Base-by-base conservation (phyloP, 495 filamentous ascomycete genomes). In the Oleoguttula mirabilis region DNA sequence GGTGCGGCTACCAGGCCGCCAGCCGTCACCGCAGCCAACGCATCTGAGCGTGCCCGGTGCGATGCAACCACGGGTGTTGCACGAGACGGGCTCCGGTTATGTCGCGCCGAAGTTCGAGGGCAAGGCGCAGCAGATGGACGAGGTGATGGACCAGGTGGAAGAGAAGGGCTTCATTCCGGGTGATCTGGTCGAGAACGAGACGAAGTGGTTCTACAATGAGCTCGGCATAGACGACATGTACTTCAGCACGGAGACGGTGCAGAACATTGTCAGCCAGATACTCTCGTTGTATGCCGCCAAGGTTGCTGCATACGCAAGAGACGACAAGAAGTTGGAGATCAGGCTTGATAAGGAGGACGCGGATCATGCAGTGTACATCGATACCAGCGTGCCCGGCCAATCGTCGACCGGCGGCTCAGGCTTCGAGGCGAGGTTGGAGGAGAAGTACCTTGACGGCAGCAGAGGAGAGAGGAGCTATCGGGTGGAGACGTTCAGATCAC, bases 171-270 rank as follows among this genome's bases (percentile, higher is more conserved):
- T 94, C 75, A 84, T 98, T 40, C 90, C 90, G 2, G 66, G 70
- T 39, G 73, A 82, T 31, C 81, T 95, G 49, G 72, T 94, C 27
- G 77, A 87, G 43, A 72, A 76, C 2, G 86, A 98, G 63, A 84
- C 85, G 22, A 71, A 72, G 14, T 96, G 90, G 92, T 98, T 98
- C 70, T 98, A 98, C 66, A 82, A 90, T 52, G 81, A 87, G 59
- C 73, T 98, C 11, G 92, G 90, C 39, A 98, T 98, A 55, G 90
- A 98, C 62, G 90, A 98, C 63, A 88, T 94, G 67, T 98, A 98
- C 66, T 98, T 98, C 69, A 82, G 93, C 59, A 84, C 85, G 25
- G 90, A 98, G 66, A 73, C 73, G 2, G 80, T 78, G 19, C 82
- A 87, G 31, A 84, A 82, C 50, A 88, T 98, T 48, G 81, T 85